These are phyloP conservation scores for Aspergillus versicolor DNA, from an alignment of 2,329 filamentous ascomycete genomes.

Conservation along the genomic window DNA sequence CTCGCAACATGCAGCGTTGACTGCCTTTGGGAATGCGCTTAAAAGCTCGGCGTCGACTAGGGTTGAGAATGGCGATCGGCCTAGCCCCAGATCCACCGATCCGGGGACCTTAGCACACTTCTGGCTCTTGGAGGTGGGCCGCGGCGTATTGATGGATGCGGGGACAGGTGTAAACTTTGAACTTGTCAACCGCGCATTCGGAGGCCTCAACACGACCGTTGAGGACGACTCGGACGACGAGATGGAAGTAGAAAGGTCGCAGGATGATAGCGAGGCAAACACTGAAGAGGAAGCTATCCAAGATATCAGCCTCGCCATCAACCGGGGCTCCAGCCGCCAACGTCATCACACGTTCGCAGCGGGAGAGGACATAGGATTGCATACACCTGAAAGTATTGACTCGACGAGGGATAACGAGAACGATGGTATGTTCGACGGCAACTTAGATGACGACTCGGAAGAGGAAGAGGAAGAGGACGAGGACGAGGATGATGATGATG, in stretches of 20 bases:
- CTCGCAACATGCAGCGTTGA: slow-evolving; percentile 56
- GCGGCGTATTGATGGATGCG: slow-evolving; percentile 59
- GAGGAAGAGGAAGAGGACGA: slow-evolving; percentile 29
- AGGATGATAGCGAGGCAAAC: slow-evolving; percentile 50
- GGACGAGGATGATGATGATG: background rate
- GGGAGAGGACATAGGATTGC: slow-evolving; percentile 22
- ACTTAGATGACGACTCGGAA: slow-evolving; percentile 13
- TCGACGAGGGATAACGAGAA: slow-evolving; percentile 12
- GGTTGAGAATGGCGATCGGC: slow-evolving; percentile 11
- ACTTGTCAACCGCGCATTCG: slow-evolving; percentile 61
- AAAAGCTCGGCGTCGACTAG: slow-evolving; percentile 51
- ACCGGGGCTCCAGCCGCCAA: background rate
- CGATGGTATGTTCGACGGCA: slow-evolving; percentile 2
- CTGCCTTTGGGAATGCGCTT: slow-evolving; percentile 56
- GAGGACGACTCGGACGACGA: slow-evolving; percentile 35
- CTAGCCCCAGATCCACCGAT: slow-evolving; percentile 32
- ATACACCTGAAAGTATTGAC: slow-evolving; percentile 27
- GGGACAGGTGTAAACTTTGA: slow-evolving; percentile 56
- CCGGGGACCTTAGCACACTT: slow-evolving; percentile 42
- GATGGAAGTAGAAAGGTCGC: slow-evolving; percentile 45
- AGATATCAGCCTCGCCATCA: slow-evolving; percentile 10
- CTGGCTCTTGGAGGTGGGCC: slow-evolving; percentile 61
- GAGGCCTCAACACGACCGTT: slow-evolving; percentile 53
- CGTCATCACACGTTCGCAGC: background rate
- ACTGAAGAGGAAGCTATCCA: slow-evolving; percentile 47